A percentile compares a stretch with the other conserved stretches of the same genome.
These are phyloP conservation scores for Morella rubra DNA, from an alignment of 306 rosid species.

Conservation along the genomic window DNA sequence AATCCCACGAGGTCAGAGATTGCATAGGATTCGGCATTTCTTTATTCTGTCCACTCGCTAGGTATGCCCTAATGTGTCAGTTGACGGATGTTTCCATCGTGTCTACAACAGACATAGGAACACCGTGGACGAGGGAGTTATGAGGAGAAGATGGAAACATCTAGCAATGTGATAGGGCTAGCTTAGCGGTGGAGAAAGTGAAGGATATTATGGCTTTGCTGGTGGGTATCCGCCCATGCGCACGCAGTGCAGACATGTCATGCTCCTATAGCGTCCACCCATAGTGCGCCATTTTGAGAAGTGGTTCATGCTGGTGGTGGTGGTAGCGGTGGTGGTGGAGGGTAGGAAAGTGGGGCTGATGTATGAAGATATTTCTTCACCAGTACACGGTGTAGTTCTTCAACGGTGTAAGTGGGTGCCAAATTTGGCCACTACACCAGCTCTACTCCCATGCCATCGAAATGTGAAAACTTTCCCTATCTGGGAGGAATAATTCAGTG, in stretches of 20 bases:
- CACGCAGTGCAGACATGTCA: conserved; percentile 28
- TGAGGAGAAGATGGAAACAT: no score
- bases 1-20: no score
- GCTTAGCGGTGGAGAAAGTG: background rate
- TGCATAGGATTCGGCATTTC: no score
- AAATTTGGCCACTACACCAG: no score
- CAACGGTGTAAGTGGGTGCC: no score
- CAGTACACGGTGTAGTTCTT: no score
- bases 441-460: background rate
- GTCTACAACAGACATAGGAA: no score
- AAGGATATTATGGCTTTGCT: background rate
- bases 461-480: background rate
- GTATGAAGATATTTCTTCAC: background rate
- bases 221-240: conserved; percentile 29
- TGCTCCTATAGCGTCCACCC: conserved; percentile 26
- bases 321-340: background rate
- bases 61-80: no score
- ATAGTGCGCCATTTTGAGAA: conserved; percentile 42
- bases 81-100: no score
- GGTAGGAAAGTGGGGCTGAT: conserved; percentile 2
- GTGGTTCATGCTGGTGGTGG: background rate
- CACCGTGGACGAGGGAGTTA: no score
- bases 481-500: background rate
- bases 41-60: no score
- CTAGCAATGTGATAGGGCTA: background rate